Evolutionary conservation across 2,329 filamentous ascomycete species (phyloP).

Genomic region (Colletotrichum magnum): DNA sequence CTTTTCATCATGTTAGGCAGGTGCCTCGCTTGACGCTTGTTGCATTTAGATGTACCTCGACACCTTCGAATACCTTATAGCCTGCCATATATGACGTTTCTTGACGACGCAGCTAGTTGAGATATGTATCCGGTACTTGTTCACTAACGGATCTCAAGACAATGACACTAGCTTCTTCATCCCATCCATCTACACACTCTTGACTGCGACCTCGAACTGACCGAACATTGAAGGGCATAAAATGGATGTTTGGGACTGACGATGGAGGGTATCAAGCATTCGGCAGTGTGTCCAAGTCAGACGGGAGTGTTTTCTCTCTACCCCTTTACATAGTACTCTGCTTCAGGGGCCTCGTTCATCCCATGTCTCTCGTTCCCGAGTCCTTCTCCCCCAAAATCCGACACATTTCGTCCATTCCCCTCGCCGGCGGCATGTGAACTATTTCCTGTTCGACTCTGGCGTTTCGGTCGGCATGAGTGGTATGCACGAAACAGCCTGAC

Average conservation of each 20-base stretch:
- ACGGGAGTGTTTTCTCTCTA: not conserved
- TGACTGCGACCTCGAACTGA: not conserved
- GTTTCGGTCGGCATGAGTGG: not conserved
- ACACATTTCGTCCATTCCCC: not conserved
- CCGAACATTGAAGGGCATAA: too few relatives aligned
- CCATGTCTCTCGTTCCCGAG: slow-evolving; percentile 21
- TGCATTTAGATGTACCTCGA: slow-evolving; percentile 12
- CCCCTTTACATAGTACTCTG: not conserved
- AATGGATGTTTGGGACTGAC: not conserved
- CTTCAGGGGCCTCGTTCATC: slow-evolving; percentile 21
- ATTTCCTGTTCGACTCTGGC: slow-evolving; percentile 6
- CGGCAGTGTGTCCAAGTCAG: slow-evolving; percentile 7
- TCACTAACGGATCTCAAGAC: not conserved
- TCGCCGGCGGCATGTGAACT: slow-evolving; percentile 1
- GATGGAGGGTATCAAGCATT: not conserved
- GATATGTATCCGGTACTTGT: not conserved
- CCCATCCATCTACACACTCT: not conserved
- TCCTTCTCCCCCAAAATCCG: not conserved
- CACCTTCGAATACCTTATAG: not conserved
- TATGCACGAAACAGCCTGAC: not conserved
- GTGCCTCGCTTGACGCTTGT: not conserved
- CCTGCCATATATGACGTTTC: not conserved
- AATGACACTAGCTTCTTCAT: not conserved
- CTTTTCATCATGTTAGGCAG: too few relatives aligned
- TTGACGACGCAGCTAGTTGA: not conserved